These are phyloP conservation scores for Sinapis alba DNA, from an alignment of 441 rosid species.

Conservation along the genomic window DNA sequence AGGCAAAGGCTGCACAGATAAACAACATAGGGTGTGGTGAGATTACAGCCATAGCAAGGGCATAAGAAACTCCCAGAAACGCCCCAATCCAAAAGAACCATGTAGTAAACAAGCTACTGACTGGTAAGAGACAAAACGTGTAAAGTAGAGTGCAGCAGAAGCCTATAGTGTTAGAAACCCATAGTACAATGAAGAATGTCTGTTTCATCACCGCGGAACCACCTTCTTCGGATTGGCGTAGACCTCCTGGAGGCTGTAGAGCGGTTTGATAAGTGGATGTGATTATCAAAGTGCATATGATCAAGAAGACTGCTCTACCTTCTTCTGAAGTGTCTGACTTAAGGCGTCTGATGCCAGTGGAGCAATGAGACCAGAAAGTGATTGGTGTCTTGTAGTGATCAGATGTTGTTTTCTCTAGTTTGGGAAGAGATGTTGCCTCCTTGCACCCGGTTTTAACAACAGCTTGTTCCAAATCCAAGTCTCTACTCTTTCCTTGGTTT, in stretches of 20 bases:
- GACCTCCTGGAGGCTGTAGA: neutral
- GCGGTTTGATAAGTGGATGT: neutral
- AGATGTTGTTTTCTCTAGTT: neutral
- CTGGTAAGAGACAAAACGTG: conserved; percentile 7
- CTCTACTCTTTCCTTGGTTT: neutral
- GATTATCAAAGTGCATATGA: conserved; percentile 4
- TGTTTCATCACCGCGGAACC: neutral
- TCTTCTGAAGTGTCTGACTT: neutral
- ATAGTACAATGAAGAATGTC: neutral
- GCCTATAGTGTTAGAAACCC: neutral
- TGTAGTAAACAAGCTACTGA: neutral
- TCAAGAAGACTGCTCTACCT: neutral
- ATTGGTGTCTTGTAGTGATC: neutral
- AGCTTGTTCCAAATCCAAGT: neutral
- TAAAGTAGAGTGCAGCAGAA: neutral
- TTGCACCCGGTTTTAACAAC: neutral
- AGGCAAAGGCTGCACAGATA: neutral
- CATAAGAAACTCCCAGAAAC: neutral
- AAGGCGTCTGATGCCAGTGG: neutral
- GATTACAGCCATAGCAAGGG: conserved; percentile 1
- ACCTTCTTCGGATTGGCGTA: neutral
- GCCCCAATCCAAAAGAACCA: conserved; percentile 3
- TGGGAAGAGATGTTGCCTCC: neutral
- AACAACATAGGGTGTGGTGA: neutral
- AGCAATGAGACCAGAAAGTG: neutral